A percentile compares a stretch with the other conserved stretches of the same genome.
Evolutionary conservation across 176 grass and related monocot genomes (phyloP).

Genomic region (Avena insularis): DNA sequence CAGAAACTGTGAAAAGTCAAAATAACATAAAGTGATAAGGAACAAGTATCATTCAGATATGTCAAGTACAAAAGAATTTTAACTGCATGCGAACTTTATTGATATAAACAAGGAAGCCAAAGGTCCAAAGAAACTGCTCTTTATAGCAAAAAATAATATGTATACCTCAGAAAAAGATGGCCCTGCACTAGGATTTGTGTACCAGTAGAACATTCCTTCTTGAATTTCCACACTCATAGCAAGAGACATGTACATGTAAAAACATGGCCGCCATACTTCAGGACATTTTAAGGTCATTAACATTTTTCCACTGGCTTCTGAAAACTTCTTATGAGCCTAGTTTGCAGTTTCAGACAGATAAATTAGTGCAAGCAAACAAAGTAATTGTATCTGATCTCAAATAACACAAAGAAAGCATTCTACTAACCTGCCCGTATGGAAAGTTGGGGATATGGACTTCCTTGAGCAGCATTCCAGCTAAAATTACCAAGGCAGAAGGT

Average conservation of each 20-base stretch:
- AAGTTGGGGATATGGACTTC: constrained; percentile 57
- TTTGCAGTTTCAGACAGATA: constrained; percentile 28
- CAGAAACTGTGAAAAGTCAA: background rate
- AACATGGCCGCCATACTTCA: constrained; percentile 83
- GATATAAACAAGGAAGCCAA: background rate
- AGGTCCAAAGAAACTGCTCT: background rate
- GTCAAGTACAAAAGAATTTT: background rate
- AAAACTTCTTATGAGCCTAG: constrained; percentile 74
- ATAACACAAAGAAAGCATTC: background rate
- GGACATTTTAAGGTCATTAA: constrained; percentile 70
- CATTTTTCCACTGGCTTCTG: constrained; percentile 76
- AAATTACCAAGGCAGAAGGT: constrained; percentile 64
- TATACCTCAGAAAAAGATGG: constrained; percentile 82
- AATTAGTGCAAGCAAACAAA: constrained; percentile 22
- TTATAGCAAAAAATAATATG: constrained; percentile 1
- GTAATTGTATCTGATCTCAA: constrained; percentile 30
- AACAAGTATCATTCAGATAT: background rate
- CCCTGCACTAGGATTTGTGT: constrained; percentile 68
- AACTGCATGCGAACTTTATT: constrained; percentile 17
- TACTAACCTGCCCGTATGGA: constrained; percentile 66
- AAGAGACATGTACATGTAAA: constrained; percentile 86
- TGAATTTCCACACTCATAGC: constrained; percentile 85
- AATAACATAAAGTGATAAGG: background rate
- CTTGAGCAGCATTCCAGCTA: constrained; percentile 76
- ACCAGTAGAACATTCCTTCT: constrained; percentile 99